Base-by-base conservation (phyloP, 2,329 filamentous ascomycete species). In the Ophiostoma fasciatum region DNA sequence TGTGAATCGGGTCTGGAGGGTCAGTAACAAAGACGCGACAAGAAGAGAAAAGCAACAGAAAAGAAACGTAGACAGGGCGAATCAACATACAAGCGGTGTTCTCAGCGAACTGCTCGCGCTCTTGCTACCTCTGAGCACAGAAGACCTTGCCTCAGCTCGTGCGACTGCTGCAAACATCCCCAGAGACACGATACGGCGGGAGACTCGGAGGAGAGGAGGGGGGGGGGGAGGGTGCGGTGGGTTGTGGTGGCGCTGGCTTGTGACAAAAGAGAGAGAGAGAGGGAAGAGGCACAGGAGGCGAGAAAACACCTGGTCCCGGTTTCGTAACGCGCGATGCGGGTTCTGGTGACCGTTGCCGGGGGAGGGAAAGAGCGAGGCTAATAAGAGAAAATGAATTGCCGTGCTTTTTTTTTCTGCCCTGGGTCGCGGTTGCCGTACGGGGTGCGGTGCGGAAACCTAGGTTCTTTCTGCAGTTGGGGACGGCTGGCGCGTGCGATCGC, bases 121-220 rank as follows among this genome's bases (percentile, higher is more conserved):
- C 31, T 33, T 42, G 37, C 48, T 42, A 37, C 45, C 48, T 44
- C 47, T 50, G 44, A 52, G 46, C 41, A 48, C 45, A 39, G 51
- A 46, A 48, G 53, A 55, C 50, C 52, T 51, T 46, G 53, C 49
- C 49, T 55, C 52, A 49, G 49, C 50, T 44, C 55, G 45, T 40
- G 50, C 51, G 43, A 56, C 49, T 28, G 51, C 48, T 41, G 53
- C 47, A 48, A 58, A 56, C 55, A 58, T 58, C 41, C 51, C 45
- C n/a, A n/a, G n/a, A n/a, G n/a, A n/a, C n/a, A n/a, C n/a, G n/a
- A n/a, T n/a, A n/a, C n/a, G n/a, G n/a, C n/a, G n/a, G n/a, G n/a
- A n/a, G n/a, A n/a, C n/a, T n/a, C n/a, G n/a, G 29, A 31, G 10
- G 28, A 3, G 14, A 27, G 31, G 34, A 36, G 15, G 15, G 13